Percentiles rank a stretch among this genome's conserved stretches.
phyloP scores from a whole-genome alignment of 2,329 filamentous ascomycete genomes.

The Colletotrichum trifolii region DNA sequence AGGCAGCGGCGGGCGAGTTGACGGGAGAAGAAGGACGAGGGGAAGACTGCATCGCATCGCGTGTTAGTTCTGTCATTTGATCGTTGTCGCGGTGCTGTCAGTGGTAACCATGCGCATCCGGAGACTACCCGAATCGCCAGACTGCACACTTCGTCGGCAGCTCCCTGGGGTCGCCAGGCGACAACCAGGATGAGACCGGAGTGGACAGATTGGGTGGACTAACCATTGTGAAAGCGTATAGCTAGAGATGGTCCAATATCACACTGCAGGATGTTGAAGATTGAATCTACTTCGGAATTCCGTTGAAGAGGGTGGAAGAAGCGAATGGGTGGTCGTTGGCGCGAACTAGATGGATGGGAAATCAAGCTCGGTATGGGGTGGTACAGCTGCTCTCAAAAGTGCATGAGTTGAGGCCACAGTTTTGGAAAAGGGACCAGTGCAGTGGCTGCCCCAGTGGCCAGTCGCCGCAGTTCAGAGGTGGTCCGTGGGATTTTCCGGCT shows the following conservation, averaged over 20 bases:
- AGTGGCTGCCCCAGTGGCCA: not conserved
- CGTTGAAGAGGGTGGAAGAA: constrained; percentile 25
- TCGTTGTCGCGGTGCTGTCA: not conserved
- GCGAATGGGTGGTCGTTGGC: constrained; percentile 37
- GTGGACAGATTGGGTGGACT: constrained; percentile 10
- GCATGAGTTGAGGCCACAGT: constrained; percentile 57
- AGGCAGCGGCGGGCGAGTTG: constrained; percentile 65
- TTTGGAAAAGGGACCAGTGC: constrained; percentile 47
- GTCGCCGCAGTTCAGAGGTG: constrained; percentile 42
- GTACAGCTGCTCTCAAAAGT: constrained; percentile 39
- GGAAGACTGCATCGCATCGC: constrained; percentile 58
- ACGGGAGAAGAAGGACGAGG: constrained; percentile 70
- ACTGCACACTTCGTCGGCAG: not conserved
- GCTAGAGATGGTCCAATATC: constrained; percentile 39
- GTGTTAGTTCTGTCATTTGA: constrained; percentile 13
- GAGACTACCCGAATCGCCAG: too few relatives aligned
- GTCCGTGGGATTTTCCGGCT: constrained; percentile 34
- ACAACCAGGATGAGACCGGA: not conserved
- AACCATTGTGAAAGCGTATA: constrained; percentile 38
- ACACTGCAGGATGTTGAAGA: constrained; percentile 44
- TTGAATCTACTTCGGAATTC: constrained; percentile 5
- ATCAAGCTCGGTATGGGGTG: constrained; percentile 21
- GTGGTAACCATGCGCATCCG: too few relatives aligned
- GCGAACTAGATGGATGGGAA: constrained; percentile 33
- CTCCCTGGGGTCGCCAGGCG: constrained; percentile 1